phyloP scores from a whole-genome alignment of 176 grass and related monocot species.

The Dactylis glomerata region DNA sequence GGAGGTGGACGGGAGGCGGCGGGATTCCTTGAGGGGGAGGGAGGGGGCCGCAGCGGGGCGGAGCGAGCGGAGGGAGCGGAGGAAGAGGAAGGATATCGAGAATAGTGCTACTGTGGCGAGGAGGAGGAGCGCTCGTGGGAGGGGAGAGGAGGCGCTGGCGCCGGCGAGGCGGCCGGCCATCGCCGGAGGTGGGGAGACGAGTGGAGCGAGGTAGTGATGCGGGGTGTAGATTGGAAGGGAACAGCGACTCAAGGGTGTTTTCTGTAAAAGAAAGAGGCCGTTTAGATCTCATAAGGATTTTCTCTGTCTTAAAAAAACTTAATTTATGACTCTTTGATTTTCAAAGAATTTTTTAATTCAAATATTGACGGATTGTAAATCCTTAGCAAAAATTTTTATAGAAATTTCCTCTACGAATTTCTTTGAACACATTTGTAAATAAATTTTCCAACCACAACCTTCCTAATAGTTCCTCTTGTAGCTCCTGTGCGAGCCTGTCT shows the following conservation, averaged over 20 bases:
- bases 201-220: neutral
- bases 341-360: neutral
- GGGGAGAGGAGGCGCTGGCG: conserved; percentile 3
- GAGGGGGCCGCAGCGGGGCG: conserved; percentile 37
- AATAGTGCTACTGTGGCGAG: conserved; percentile 41
- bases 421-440: neutral
- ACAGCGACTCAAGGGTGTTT: neutral
- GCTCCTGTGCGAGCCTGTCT: too few relatives aligned
- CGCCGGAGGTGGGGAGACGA: conserved; percentile 9
- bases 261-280: neutral
- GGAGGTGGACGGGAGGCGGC: neutral
- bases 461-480: too few relatives aligned
- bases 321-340: neutral
- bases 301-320: neutral
- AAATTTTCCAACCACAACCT: neutral
- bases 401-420: neutral
- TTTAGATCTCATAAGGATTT: too few relatives aligned
- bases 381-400: neutral
- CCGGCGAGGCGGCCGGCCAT: conserved; percentile 55
- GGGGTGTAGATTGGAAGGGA: conserved; percentile 8
- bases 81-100: conserved; percentile 47
- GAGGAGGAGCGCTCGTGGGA: conserved; percentile 40
- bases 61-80: conserved; percentile 62
- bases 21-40: neutral
- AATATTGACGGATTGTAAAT: neutral